Evolutionary conservation across 2,329 filamentous ascomycete genomes (phyloP).

Genomic region (Trichoderma afroharzianum): DNA sequence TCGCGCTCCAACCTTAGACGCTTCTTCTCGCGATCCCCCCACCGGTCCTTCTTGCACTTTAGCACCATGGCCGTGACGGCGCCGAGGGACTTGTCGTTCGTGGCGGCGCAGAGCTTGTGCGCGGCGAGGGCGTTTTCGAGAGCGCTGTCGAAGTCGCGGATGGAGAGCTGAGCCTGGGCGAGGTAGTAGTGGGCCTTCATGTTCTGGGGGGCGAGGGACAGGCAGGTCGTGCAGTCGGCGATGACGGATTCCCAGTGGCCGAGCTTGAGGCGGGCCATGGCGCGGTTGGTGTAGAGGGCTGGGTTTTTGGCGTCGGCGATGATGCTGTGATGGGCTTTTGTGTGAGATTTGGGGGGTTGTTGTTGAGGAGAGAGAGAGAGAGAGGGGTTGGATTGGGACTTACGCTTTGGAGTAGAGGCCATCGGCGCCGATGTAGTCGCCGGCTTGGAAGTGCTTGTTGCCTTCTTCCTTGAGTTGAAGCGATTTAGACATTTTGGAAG

Average conservation of each 20-base stretch:
- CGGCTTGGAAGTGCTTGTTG: conserved; percentile 61
- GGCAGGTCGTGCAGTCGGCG: conserved; percentile 70
- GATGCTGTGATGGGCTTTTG: conserved; percentile 51
- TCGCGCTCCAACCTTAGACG: conserved; percentile 53
- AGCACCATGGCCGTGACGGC: conserved; percentile 72
- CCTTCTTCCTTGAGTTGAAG: conserved; percentile 53
- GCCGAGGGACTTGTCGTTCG: conserved; percentile 63
- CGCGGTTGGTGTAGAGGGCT: conserved; percentile 83
- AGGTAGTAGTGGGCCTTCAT: conserved; percentile 86
- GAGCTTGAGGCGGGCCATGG: conserved; percentile 75
- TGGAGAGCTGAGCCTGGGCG: conserved; percentile 74
- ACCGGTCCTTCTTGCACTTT: conserved; percentile 78
- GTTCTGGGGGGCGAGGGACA: conserved; percentile 59
- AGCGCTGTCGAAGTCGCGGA: conserved; percentile 64
- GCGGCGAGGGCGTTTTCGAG: conserved; percentile 66
- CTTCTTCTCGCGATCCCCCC: conserved; percentile 69
- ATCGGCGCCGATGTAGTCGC: conserved; percentile 64
- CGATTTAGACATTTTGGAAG: conserved; percentile 33
- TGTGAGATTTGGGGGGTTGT: not conserved
- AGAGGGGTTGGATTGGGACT: conserved; percentile 28
- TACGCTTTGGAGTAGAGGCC: conserved; percentile 69
- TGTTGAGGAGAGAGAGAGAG: not conserved
- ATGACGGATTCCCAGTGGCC: conserved; percentile 70
- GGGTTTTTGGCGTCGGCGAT: conserved; percentile 74
- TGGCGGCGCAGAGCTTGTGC: conserved; percentile 64